These are phyloP conservation scores for Myriosclerotinia duriaeana DNA, from an alignment of 2,329 filamentous ascomycete species.

Conservation along the genomic window DNA sequence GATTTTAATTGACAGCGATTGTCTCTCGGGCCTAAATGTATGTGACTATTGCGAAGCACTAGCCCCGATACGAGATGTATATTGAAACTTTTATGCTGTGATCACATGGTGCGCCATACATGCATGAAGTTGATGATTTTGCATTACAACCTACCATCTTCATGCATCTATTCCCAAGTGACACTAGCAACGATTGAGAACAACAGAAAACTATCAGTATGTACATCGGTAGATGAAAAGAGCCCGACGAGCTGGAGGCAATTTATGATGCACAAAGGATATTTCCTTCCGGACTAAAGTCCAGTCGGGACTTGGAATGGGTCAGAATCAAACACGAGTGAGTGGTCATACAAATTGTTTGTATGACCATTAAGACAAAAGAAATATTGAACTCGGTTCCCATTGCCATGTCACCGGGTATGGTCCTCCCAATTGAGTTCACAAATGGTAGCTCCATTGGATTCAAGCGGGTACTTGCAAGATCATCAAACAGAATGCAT, in stretches of 20 bases:
- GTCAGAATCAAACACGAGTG: conserved; percentile 14
- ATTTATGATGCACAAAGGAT: conserved; percentile 1
- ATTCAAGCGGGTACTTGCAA: conserved; percentile 3
- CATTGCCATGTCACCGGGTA: conserved; percentile 19
- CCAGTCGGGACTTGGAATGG: conserved; percentile 10
- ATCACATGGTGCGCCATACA: conserved; percentile 7
- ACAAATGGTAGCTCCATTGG: neutral
- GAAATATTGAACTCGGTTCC: conserved; percentile 4
- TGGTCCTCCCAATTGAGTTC: neutral
- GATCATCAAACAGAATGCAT: neutral
- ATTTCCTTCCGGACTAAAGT: neutral
- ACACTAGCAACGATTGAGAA: neutral
- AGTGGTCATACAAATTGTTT: conserved; percentile 9
- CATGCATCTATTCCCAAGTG: neutral
- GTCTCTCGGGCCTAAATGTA: too few relatives aligned
- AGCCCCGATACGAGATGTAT: too few relatives aligned
- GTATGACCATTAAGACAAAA: neutral
- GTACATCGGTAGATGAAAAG: conserved; percentile 13
- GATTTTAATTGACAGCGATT: too few relatives aligned
- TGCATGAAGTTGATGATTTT: neutral
- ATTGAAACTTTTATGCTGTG: neutral
- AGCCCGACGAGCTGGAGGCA: neutral
- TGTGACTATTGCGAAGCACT: too few relatives aligned
- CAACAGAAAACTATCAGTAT: neutral
- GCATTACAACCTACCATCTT: neutral